Conservation (phyloP, 2,329 filamentous ascomycete genomes). For the Xylariaceae sp. region DNA sequence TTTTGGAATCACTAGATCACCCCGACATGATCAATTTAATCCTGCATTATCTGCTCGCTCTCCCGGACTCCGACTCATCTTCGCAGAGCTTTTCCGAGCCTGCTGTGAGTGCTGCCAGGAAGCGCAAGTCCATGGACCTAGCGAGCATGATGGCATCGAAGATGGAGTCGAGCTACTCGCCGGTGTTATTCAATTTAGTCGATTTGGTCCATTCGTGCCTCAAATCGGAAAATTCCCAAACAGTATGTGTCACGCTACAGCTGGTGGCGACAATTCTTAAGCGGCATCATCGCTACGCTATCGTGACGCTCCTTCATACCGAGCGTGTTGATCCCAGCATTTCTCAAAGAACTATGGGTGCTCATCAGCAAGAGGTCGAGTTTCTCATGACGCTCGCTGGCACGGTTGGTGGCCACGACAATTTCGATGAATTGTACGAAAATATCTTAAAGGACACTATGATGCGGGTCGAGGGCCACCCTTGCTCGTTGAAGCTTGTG, state of each 20-base stretch:
- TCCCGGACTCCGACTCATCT: slow-evolving; percentile 55
- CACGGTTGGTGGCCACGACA: slow-evolving; percentile 63
- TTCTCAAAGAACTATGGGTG: slow-evolving; percentile 63
- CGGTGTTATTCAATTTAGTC: slow-evolving; percentile 85
- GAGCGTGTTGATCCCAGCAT: slow-evolving; percentile 52
- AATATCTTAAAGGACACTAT: slow-evolving; percentile 67
- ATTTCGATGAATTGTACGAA: slow-evolving; percentile 70
- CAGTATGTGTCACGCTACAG: slow-evolving; percentile 82
- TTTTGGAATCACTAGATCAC: slow-evolving; percentile 87
- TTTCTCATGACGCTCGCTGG: slow-evolving; percentile 65
- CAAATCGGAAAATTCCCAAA: slow-evolving; percentile 79
- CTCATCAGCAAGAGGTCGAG: slow-evolving; percentile 70
- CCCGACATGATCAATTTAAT: slow-evolving; percentile 93
- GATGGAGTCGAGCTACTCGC: slow-evolving; percentile 69
- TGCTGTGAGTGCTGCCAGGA: slow-evolving; percentile 64
- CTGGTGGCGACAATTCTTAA: slow-evolving; percentile 81
- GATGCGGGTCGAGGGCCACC: slow-evolving; percentile 65
- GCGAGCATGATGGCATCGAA: slow-evolving; percentile 74
- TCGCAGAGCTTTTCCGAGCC: slow-evolving; percentile 41
- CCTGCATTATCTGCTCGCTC: slow-evolving; percentile 82
- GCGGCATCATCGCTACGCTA: slow-evolving; percentile 82
- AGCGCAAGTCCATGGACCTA: slow-evolving; percentile 84
- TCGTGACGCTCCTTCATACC: slow-evolving; percentile 69
- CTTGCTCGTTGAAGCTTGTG: slow-evolving; percentile 67
- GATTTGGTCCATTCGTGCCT: slow-evolving; percentile 86